Evolutionary conservation across 257 asterid species (phyloP).

Genomic region (Capsicum pubescens): DNA sequence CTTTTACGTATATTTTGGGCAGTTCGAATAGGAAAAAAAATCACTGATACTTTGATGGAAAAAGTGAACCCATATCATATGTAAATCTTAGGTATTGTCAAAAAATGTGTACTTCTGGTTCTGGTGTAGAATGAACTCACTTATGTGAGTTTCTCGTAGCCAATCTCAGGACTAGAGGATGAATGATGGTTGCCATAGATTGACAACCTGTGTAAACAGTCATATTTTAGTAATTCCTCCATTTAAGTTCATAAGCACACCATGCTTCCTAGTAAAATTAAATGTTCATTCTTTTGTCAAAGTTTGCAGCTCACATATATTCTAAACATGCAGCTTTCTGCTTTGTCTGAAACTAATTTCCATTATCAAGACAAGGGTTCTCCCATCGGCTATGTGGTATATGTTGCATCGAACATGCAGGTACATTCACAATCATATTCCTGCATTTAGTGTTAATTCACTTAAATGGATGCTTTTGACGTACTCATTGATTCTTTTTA

Average conservation of each 20-base stretch:
- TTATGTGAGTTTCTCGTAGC: background rate
- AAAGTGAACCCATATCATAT: background rate
- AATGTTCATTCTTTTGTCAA: background rate
- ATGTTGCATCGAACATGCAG: constrained; percentile 79
- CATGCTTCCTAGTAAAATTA: too few relatives aligned
- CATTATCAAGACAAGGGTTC: constrained; percentile 90
- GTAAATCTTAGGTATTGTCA: background rate
- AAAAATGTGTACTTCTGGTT: background rate
- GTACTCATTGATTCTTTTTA: background rate
- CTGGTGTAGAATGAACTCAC: background rate
- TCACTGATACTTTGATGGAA: constrained; percentile 17
- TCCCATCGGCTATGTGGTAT: constrained; percentile 77
- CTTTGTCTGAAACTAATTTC: constrained; percentile 83
- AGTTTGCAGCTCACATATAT: constrained; percentile 19
- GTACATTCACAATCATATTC: constrained; percentile 41
- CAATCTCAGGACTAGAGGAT: background rate
- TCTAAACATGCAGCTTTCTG: constrained; percentile 72
- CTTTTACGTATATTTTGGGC: background rate
- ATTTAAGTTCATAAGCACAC: too few relatives aligned
- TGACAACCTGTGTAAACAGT: too few relatives aligned
- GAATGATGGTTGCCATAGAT: background rate
- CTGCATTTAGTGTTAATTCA: background rate
- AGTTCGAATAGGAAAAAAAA: background rate
- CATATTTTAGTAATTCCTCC: too few relatives aligned
- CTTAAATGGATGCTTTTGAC: background rate